phyloP scores from a whole-genome alignment of 106 monocot genomes.

The Acorus calamus region DNA sequence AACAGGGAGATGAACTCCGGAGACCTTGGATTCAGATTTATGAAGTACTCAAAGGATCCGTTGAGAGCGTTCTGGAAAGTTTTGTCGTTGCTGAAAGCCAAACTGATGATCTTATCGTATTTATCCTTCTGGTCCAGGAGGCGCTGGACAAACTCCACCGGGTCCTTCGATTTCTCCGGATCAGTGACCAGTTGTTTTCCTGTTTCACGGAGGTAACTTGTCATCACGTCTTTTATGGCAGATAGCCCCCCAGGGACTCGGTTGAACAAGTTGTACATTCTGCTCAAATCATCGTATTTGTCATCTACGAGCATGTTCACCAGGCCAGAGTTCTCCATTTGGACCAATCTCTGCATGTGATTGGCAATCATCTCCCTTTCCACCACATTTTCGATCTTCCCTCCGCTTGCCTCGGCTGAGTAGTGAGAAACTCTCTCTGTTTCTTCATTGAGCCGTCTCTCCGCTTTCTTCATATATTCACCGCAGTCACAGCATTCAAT shows the following conservation, averaged over 20 bases:
- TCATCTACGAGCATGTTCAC: conserved; percentile 91
- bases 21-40: conserved; percentile 84
- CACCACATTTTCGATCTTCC: conserved; percentile 77
- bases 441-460: conserved; percentile 85
- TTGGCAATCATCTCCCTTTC: conserved; percentile 90
- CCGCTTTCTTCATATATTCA: conserved; percentile 75
- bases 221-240: conserved; percentile 75
- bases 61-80: conserved; percentile 92
- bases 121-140: conserved; percentile 81
- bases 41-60: conserved; percentile 88
- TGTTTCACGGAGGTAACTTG: conserved; percentile 67
- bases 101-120: conserved; percentile 79
- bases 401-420: conserved; percentile 45
- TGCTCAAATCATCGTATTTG: conserved; percentile 73
- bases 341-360: conserved; percentile 91
- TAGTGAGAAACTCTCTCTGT: conserved; percentile 90
- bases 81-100: conserved; percentile 80
- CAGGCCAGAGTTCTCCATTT: conserved; percentile 97
- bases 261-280: conserved; percentile 81
- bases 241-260: conserved; percentile 78
- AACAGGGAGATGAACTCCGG: conserved; percentile 91
- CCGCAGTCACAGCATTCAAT: conserved; percentile 89
- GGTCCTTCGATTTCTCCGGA: conserved; percentile 77
- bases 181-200: conserved; percentile 78
- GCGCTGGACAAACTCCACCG: conserved; percentile 91